Conservation (phyloP, 345 rosid species). For the Psidium friedrichsthalianum region DNA sequence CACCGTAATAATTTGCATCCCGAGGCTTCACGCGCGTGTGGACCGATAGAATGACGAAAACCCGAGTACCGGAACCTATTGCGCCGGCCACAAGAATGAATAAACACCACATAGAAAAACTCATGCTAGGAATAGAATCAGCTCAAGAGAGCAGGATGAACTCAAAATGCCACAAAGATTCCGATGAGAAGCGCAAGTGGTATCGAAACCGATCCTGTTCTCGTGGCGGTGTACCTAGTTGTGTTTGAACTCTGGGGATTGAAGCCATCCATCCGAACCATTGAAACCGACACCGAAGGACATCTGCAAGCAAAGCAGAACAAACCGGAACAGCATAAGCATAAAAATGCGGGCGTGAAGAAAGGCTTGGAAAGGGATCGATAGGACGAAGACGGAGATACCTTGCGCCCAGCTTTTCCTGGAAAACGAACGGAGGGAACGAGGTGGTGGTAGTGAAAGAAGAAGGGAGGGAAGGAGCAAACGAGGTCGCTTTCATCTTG, state of each 20-base stretch:
- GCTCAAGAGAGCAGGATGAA: neutral
- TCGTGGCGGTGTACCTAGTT: neutral
- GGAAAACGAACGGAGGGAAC: constrained; percentile 5
- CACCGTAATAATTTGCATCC: neutral
- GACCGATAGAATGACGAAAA: neutral
- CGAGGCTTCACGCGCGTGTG: neutral
- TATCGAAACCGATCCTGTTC: neutral
- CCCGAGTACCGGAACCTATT: neutral
- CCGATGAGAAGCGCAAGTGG: neutral
- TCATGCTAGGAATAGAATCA: neutral
- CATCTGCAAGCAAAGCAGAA: neutral
- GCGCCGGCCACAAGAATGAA: neutral
- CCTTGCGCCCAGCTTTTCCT: neutral
- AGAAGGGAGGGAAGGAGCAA: constrained; percentile 12
- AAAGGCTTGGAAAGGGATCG: neutral
- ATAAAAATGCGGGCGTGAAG: neutral
- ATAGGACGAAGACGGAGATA: neutral
- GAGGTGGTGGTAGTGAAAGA: constrained; percentile 1
- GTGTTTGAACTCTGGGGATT: neutral
- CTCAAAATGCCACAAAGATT: neutral
- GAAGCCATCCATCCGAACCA: neutral
- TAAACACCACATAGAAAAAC: neutral
- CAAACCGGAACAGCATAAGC: neutral
- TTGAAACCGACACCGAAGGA: neutral
- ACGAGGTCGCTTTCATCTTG: constrained; percentile 20